Evolutionary conservation across 2,329 filamentous ascomycete genomes (phyloP), one percentile per base, ranked within the genome.

Genomic region (Xylariaceae sp.): DNA sequence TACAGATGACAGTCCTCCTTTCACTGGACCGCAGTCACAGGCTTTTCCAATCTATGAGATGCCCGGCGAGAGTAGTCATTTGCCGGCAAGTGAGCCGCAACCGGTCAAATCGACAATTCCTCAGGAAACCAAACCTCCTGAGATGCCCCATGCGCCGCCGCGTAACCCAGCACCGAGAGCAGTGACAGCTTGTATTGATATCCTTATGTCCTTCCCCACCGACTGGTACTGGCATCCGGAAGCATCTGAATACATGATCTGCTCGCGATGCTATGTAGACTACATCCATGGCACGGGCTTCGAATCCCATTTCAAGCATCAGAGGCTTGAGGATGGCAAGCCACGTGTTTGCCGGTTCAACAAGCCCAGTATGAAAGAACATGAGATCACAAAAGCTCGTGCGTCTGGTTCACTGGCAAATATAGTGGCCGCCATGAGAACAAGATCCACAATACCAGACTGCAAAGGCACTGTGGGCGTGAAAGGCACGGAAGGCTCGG

Each of bases 211-310:
- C 0, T 67, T 68, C 14, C 42, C 63, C 0, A 66, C 71, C 6
- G 64, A 69, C 12, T 75, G 73, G 72, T 71, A 73, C 56, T 60
- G 59, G 3, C 70, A 75, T 38, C 52, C 64, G 0, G 49, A 55
- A 1, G 66, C 65, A 1, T 67, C 70, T 0, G 57, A 63, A 1
- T 73, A 68, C 19, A 50, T 68, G 3, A 62, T 76, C 33, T 78
- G 75, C 55, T 73, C 72, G 1, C 60, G 66, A 18, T 78, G 75
- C 55, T 70, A 74, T 33, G 63, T 66, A 6, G 69, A 73, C 31
- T 48, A 73, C 51, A 67, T 77, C 12, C 53, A 64, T 18, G 18
- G 48, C 0, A 73, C 70, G 0, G 42, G 39, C 0, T 63, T 75
- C 3, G 60, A 63, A 0, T 16, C 45, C 0, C 48, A 63, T 0